Conservation (phyloP, 305 asterid species). For the Fraxinus nigra region DNA sequence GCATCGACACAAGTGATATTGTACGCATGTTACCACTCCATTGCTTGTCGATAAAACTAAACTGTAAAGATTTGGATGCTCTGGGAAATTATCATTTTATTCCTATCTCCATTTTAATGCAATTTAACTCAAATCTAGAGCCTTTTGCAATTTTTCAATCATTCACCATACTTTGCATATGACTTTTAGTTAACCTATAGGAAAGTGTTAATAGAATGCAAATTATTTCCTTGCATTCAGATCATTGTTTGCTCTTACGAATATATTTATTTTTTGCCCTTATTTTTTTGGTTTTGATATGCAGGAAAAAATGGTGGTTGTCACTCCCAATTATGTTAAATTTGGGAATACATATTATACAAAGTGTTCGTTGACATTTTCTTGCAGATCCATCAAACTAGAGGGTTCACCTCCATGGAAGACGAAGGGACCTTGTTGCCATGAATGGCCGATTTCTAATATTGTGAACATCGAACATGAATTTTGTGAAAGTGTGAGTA, state of each 20-base stretch:
- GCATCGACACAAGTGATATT: constrained; percentile 32
- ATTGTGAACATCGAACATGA: constrained; percentile 42
- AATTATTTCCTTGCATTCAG: not conserved
- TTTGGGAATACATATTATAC: constrained; percentile 39
- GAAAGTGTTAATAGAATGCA: not conserved
- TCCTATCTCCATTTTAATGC: not conserved
- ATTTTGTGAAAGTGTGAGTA: constrained; percentile 59
- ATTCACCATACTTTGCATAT: constrained; percentile 5
- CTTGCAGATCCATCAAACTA: constrained; percentile 47
- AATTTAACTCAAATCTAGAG: constrained; percentile 9
- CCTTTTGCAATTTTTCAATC: constrained; percentile 6
- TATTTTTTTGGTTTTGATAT: not conserved
- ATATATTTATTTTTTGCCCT: constrained; percentile 17
- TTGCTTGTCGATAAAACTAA: not conserved
- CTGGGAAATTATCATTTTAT: constrained; percentile 6
- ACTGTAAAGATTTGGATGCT: constrained; percentile 1
- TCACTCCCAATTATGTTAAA: constrained; percentile 50
- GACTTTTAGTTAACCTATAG: not conserved
- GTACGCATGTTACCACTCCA: constrained; percentile 35
- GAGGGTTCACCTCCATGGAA: constrained; percentile 38
- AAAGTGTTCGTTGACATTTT: constrained; percentile 51
- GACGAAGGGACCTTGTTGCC: constrained; percentile 26
- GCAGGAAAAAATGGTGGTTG: constrained; percentile 60
- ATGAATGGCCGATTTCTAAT: constrained; percentile 51
- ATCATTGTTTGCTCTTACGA: constrained; percentile 11